phyloP scores from a whole-genome alignment of 2,329 filamentous ascomycete genomes.

The Elsinoe necatrix region DNA sequence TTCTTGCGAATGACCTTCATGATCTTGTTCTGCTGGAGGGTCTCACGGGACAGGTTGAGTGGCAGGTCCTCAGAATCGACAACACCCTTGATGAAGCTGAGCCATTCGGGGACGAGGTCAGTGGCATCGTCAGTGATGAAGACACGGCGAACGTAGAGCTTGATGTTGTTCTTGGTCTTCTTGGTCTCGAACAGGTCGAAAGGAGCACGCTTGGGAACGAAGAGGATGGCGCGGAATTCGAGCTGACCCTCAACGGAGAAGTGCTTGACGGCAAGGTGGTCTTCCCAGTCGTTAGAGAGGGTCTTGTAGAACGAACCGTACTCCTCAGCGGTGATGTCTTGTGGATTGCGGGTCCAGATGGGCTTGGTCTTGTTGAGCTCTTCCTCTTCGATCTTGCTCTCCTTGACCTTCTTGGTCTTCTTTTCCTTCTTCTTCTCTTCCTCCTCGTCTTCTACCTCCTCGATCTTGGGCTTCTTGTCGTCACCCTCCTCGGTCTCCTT shows the following conservation, averaged over 20 bases:
- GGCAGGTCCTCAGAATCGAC: constrained; percentile 99
- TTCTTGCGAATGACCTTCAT: constrained; percentile 99
- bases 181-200: constrained; percentile 99
- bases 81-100: constrained; percentile 99
- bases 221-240: constrained; percentile 99
- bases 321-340: constrained; percentile 92
- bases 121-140: constrained; percentile 99
- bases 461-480: constrained; percentile 91
- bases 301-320: constrained; percentile 99
- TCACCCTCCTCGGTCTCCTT: constrained; percentile 60
- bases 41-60: constrained; percentile 99
- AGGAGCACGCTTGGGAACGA: constrained; percentile 97
- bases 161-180: constrained; percentile 99
- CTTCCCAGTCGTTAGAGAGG: constrained; percentile 99
- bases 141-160: constrained; percentile 98
- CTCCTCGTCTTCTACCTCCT: constrained; percentile 68
- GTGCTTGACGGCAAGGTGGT: constrained; percentile 99
- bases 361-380: constrained; percentile 99
- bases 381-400: constrained; percentile 97
- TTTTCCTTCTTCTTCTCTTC: constrained; percentile 78
- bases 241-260: constrained; percentile 99
- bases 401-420: constrained; percentile 99
- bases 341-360: constrained; percentile 98
- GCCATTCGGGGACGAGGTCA: constrained; percentile 98
- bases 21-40: constrained; percentile 99